Conservation (phyloP, 2,329 filamentous ascomycete species). For the Stemphylium vesicarium region DNA sequence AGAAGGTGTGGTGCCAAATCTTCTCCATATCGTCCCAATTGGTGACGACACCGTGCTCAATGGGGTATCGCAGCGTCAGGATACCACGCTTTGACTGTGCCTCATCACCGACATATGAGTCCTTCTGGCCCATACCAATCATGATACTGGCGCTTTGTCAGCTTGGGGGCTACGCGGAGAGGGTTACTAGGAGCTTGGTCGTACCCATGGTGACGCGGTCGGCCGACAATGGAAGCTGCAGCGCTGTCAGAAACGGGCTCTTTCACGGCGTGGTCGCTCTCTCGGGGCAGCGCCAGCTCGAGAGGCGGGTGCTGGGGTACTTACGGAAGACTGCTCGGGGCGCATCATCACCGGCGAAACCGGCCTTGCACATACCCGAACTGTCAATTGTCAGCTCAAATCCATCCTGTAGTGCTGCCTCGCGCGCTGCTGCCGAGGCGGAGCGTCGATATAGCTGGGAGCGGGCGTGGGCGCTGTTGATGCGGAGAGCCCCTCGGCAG, state of each 20-base stretch:
- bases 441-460: conserved; percentile 25
- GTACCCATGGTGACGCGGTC: conserved; percentile 99
- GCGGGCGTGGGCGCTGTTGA: conserved; percentile 31
- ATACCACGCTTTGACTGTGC: conserved; percentile 99
- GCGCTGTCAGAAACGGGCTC: conserved; percentile 37
- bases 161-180: conserved; percentile 34
- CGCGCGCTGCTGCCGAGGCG: conserved; percentile 32
- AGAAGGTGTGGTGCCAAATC: conserved; percentile 99
- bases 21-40: conserved; percentile 99
- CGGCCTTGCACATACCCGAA: conserved; percentile 99
- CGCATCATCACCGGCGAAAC: conserved; percentile 99
- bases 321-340: conserved; percentile 99
- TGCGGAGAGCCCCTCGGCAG: conserved; percentile 47
- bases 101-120: conserved; percentile 99
- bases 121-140: conserved; percentile 99
- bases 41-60: conserved; percentile 99
- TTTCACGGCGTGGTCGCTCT: conserved; percentile 14
- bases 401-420: conserved; percentile 30
- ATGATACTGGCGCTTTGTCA: conserved; percentile 79
- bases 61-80: conserved; percentile 98
- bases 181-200: conserved; percentile 47
- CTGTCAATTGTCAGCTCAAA: conserved; percentile 61
- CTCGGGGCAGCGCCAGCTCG: conserved; percentile 14
- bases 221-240: conserved; percentile 97
- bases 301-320: conserved; percentile 54